Percentiles rank a stretch among this genome's conserved stretches.
Evolutionary conservation across 257 asterid species (phyloP).

Genomic region (Thymus quinquecostatus): DNA sequence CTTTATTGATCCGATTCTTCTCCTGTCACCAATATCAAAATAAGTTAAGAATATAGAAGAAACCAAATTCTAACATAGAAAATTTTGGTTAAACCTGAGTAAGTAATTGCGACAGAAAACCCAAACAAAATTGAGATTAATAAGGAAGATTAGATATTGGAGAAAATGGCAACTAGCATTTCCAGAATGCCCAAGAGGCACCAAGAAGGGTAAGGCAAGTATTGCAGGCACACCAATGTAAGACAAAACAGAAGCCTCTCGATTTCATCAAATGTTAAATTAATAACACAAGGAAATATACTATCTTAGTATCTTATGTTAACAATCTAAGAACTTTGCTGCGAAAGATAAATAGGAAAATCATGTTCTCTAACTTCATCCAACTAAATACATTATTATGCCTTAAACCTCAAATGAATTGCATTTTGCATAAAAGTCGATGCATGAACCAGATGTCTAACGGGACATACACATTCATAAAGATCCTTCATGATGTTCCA

Average conservation of each 20-base stretch:
- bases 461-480: not conserved
- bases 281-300: not conserved
- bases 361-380: constrained; percentile 18
- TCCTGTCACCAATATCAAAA: constrained; percentile 55
- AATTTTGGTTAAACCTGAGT: not conserved
- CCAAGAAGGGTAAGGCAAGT: not conserved
- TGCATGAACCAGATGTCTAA: too few species aligned
- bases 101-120: not conserved
- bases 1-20: constrained; percentile 85
- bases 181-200: not conserved
- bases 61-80: not conserved
- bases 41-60: not conserved
- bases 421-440: not conserved
- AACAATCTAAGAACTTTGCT: not conserved
- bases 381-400: not conserved
- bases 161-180: not conserved
- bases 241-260: constrained; percentile 3
- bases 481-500: not conserved
- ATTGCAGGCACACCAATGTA: not conserved
- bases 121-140: not conserved
- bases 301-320: not conserved
- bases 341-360: constrained; percentile 4
- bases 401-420: too few species aligned
- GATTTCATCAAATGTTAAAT: not conserved
- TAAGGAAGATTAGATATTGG: constrained; percentile 1